phyloP scores from a whole-genome alignment of 352 stramenopile genomes.

The Phytophthora parvispora region DNA sequence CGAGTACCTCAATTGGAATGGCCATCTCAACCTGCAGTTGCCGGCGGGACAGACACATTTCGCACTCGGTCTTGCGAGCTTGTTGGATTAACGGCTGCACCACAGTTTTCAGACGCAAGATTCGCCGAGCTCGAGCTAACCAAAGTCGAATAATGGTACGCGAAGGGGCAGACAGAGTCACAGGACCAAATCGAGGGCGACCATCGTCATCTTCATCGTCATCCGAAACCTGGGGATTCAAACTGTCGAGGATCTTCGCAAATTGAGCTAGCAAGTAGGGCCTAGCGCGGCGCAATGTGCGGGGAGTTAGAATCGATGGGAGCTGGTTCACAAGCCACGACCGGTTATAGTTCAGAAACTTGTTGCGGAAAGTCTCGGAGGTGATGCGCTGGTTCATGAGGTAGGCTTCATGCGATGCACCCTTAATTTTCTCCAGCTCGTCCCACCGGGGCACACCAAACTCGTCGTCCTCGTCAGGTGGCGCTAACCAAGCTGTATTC shows the following conservation, averaged over 20 bases:
- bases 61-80: constrained; percentile 93
- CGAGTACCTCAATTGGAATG: constrained; percentile 94
- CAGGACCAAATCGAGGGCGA: constrained; percentile 88
- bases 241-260: constrained; percentile 94
- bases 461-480: constrained; percentile 92
- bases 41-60: constrained; percentile 95
- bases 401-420: constrained; percentile 95
- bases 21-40: constrained; percentile 96
- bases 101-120: constrained; percentile 86
- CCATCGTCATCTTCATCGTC: constrained; percentile 93
- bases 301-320: constrained; percentile 96
- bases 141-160: constrained; percentile 95
- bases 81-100: constrained; percentile 95
- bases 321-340: constrained; percentile 98
- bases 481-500: constrained; percentile 95
- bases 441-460: constrained; percentile 94
- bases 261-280: constrained; percentile 98
- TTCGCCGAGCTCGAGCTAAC: constrained; percentile 88
- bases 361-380: constrained; percentile 97
- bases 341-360: constrained; percentile 98
- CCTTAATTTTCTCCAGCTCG: constrained; percentile 94
- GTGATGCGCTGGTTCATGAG: constrained; percentile 98
- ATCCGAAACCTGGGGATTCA: constrained; percentile 96
- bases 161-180: constrained; percentile 92
- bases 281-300: constrained; percentile 89